Evolutionary conservation across 768 basidiomycete genomes (phyloP).

Genomic region (Hemileccinum impolitum): DNA sequence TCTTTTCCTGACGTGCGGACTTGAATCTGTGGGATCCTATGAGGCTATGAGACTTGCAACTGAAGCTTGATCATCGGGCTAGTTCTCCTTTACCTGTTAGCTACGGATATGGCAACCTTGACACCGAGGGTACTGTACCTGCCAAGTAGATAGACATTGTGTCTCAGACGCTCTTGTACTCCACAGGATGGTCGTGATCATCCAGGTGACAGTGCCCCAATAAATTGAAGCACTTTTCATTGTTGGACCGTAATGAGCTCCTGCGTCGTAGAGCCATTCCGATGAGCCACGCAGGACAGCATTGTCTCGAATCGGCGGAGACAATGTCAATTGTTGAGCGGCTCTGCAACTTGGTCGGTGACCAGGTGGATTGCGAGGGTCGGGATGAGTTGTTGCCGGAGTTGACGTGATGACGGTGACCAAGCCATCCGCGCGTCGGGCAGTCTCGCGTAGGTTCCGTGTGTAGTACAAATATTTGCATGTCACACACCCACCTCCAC

Average conservation of each 20-base stretch:
- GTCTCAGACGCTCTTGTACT: conserved; percentile 8
- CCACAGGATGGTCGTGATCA: neutral
- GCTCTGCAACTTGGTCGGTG: too few relatives aligned
- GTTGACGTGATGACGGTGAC: too few relatives aligned
- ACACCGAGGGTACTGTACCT: conserved; percentile 5
- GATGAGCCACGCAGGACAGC: neutral
- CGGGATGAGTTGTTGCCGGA: too few relatives aligned
- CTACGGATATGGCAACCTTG: conserved; percentile 7
- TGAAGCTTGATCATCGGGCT: too few relatives aligned
- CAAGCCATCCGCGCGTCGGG: too few relatives aligned
- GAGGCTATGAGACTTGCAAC: too few relatives aligned
- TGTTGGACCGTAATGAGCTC: conserved; percentile 8
- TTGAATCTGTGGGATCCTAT: too few relatives aligned
- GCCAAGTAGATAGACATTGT: neutral
- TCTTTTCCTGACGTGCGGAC: too few relatives aligned
- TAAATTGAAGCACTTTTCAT: conserved; percentile 1
- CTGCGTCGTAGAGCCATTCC: neutral
- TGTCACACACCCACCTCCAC: neutral
- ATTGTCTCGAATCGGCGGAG: conserved; percentile 7
- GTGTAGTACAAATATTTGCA: too few relatives aligned
- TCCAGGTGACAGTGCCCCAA: neutral
- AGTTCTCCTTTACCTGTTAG: neutral
- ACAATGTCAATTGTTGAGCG: too few relatives aligned
- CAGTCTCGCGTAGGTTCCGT: too few relatives aligned
- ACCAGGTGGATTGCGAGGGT: too few relatives aligned